Conservation (phyloP, 148 eudicot genomes). For the Pouteria glomerata region DNA sequence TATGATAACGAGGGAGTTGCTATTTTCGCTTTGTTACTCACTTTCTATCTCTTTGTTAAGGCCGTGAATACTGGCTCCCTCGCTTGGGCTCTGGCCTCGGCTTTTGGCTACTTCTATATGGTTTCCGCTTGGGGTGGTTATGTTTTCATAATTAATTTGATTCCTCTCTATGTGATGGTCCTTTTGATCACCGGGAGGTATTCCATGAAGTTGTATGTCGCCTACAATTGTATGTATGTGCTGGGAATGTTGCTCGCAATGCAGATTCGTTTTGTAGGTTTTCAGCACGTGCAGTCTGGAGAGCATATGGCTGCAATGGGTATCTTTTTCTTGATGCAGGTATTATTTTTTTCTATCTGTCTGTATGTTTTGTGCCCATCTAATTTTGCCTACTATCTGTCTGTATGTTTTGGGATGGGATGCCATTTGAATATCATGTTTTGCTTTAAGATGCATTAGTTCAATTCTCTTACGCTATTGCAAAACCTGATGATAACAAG, state of each 20-base stretch:
- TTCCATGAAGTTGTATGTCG: constrained; percentile 91
- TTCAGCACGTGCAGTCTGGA: constrained; percentile 97
- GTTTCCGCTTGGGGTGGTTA: constrained; percentile 99
- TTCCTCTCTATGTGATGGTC: constrained; percentile 87
- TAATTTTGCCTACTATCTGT: not conserved
- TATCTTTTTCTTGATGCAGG: constrained; percentile 97
- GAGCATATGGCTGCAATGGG: constrained; percentile 99
- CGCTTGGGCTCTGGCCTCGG: constrained; percentile 83
- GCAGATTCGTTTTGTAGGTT: constrained; percentile 98
- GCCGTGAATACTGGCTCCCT: constrained; percentile 92
- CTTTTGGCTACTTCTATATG: constrained; percentile 96
- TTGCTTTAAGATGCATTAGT: not conserved
- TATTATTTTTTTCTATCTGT: constrained; percentile 12
- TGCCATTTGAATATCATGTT: not conserved
- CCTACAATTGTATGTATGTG: constrained; percentile 88
- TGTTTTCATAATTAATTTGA: constrained; percentile 88
- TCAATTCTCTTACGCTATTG: not conserved
- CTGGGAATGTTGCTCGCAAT: constrained; percentile 93
- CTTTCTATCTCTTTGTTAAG: constrained; percentile 90
- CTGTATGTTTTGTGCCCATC: not conserved
- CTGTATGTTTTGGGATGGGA: not conserved
- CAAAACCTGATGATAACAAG: not conserved
- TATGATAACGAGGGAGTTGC: constrained; percentile 97
- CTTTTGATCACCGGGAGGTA: constrained; percentile 85
- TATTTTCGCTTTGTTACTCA: constrained; percentile 77